phyloP scores from a whole-genome alignment of 108 stramenopile genomes.

The Pseudonitzschia multistriata region DNA sequence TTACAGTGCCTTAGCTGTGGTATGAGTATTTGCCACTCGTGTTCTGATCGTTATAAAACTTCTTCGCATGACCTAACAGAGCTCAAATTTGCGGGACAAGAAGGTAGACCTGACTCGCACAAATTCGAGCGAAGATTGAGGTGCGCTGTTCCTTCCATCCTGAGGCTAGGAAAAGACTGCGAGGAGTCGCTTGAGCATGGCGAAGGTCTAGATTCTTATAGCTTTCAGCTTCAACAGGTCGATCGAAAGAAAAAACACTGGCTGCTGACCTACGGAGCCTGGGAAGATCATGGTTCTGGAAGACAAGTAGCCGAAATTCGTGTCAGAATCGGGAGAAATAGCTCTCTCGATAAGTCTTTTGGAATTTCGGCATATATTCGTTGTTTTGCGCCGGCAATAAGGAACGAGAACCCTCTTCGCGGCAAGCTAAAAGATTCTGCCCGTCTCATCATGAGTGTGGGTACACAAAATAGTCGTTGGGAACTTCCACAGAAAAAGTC shows the following conservation, averaged over 20 bases:
- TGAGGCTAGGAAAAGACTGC: conserved; percentile 35
- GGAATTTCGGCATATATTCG: conserved; percentile 42
- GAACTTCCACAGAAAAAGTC: conserved; percentile 25
- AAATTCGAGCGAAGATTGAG: conserved; percentile 44
- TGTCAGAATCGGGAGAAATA: conserved; percentile 32
- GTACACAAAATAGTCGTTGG: conserved; percentile 17
- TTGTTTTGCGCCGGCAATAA: conserved; percentile 52
- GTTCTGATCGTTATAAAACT: conserved; percentile 37
- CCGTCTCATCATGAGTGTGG: conserved; percentile 27
- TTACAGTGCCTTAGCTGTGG: conserved; percentile 42
- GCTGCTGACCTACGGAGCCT: conserved; percentile 47
- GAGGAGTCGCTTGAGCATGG: conserved; percentile 32
- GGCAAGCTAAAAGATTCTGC: conserved; percentile 39
- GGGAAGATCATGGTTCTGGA: conserved; percentile 49
- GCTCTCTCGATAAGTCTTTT: conserved; percentile 25
- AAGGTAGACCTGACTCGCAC: conserved; percentile 32
- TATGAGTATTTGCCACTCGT: conserved; percentile 39
- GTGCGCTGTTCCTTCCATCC: conserved; percentile 31
- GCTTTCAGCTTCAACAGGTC: conserved; percentile 50
- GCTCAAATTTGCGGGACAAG: conserved; percentile 4
- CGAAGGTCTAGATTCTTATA: conserved; percentile 41
- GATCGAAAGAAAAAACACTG: conserved; percentile 44
- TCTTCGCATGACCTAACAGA: conserved; percentile 39
- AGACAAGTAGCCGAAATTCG: conserved; percentile 52
- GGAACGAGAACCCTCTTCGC: conserved; percentile 42